Percentiles rank a stretch among this genome's conserved stretches.
phyloP scores from a whole-genome alignment of 257 asterid species.

The Nicotiana tomentosiformis region DNA sequence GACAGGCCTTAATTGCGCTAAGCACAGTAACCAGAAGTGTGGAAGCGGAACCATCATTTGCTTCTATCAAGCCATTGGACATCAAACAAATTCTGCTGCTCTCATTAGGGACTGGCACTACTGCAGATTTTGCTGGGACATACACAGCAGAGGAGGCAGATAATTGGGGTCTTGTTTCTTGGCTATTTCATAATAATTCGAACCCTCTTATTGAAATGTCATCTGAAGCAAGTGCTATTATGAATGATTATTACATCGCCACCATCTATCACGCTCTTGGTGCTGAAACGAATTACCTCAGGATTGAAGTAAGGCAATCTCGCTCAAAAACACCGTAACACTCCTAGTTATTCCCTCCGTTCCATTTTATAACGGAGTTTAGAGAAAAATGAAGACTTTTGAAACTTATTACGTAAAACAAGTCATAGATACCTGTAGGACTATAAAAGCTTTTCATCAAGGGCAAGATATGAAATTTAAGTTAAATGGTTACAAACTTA shows the following conservation, averaged over 20 bases:
- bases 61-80: neutral
- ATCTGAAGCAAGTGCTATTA: neutral
- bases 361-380: too few species aligned
- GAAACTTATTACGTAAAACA: too few species aligned
- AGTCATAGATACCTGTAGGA: too few species aligned
- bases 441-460: too few species aligned
- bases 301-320: conserved; percentile 5
- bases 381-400: too few species aligned
- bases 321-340: neutral
- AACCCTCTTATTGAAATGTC: neutral
- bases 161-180: conserved; percentile 12
- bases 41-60: neutral
- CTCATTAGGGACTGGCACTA: conserved; percentile 12
- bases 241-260: neutral
- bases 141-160: conserved; percentile 3
- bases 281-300: conserved; percentile 7
- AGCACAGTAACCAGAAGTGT: neutral
- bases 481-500: too few species aligned
- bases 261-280: neutral
- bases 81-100: neutral
- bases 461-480: too few species aligned
- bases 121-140: neutral
- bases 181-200: neutral
- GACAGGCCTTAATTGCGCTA: conserved; percentile 11
- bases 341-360: too few species aligned